Conservation (phyloP, 2,329 filamentous ascomycete species). For the Botryotinia convoluta region DNA sequence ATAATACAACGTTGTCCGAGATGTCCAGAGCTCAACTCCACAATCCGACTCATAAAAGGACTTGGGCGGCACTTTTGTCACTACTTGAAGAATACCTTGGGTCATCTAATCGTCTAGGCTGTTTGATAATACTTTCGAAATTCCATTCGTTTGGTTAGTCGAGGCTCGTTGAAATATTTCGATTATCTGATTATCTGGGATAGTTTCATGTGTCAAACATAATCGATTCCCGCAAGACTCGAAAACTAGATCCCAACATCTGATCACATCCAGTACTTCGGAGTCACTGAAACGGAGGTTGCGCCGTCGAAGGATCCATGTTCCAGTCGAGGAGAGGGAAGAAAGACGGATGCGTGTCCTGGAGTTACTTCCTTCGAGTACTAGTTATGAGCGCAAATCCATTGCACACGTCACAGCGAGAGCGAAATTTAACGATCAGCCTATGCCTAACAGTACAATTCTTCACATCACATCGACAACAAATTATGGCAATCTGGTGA, state of each 20-base stretch:
- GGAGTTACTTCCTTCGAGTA: not conserved
- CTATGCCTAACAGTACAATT: not conserved
- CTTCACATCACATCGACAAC: not conserved
- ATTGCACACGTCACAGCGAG: not conserved
- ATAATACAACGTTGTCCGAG: not conserved
- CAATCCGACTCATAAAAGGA: not conserved
- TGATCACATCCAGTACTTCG: not conserved
- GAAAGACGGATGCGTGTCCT: not conserved
- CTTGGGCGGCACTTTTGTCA: not conserved
- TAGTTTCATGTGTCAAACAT: not conserved
- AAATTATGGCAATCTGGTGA: not conserved
- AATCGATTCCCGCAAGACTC: not conserved
- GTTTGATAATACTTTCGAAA: not conserved
- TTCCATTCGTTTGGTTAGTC: not conserved
- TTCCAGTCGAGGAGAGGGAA: not conserved
- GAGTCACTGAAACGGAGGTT: not conserved
- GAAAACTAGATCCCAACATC: not conserved
- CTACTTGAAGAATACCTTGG: not conserved
- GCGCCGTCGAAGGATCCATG: not conserved
- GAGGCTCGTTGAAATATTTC: not conserved
- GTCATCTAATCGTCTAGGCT: too few species aligned
- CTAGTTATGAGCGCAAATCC: not conserved
- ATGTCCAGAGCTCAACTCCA: not conserved
- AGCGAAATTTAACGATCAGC: not conserved
- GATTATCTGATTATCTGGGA: not conserved